These are phyloP conservation scores for Apiospora arundinis DNA, from an alignment of 2,329 filamentous ascomycete genomes.

Conservation along the genomic window DNA sequence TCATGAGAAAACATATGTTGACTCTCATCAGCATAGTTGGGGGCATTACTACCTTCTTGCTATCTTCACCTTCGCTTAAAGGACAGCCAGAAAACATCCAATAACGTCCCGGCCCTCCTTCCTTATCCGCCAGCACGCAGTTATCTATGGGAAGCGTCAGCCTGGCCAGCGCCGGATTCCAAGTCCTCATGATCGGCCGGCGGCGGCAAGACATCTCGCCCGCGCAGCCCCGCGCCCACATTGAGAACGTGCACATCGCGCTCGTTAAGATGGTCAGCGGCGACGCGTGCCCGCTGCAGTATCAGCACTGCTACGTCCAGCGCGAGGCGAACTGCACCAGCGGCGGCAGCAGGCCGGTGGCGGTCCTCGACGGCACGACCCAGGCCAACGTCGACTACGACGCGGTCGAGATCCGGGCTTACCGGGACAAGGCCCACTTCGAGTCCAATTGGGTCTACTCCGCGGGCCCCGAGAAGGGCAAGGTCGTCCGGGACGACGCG, in stretches of 20 bases:
- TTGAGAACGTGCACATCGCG: constrained; percentile 35
- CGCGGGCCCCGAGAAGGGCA: constrained; percentile 19
- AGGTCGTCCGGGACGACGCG: constrained; percentile 23
- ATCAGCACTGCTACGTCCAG: constrained; percentile 32
- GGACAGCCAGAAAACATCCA: too few species aligned
- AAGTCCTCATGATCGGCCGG: constrained; percentile 10
- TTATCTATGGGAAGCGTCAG: not conserved
- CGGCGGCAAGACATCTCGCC: constrained; percentile 29
- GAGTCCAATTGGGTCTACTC: constrained; percentile 27
- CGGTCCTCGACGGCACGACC: constrained; percentile 27
- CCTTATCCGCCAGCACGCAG: not conserved
- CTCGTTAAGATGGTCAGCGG: constrained; percentile 32
- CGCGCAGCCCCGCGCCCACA: constrained; percentile 33
- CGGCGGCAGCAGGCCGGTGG: constrained; percentile 25
- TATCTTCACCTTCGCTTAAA: too few species aligned
- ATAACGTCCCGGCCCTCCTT: too few species aligned
- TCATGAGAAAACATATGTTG: too few species aligned
- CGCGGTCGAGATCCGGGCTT: constrained; percentile 32
- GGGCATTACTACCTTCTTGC: too few species aligned
- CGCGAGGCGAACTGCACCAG: constrained; percentile 3
- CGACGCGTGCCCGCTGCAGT: constrained; percentile 30
- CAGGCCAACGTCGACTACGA: constrained; percentile 31
- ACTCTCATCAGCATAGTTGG: too few species aligned
- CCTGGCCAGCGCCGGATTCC: not conserved
- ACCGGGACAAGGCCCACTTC: constrained; percentile 27